phyloP scores from a whole-genome alignment of 768 basidiomycete genomes.

The Tylopilus sp. region DNA sequence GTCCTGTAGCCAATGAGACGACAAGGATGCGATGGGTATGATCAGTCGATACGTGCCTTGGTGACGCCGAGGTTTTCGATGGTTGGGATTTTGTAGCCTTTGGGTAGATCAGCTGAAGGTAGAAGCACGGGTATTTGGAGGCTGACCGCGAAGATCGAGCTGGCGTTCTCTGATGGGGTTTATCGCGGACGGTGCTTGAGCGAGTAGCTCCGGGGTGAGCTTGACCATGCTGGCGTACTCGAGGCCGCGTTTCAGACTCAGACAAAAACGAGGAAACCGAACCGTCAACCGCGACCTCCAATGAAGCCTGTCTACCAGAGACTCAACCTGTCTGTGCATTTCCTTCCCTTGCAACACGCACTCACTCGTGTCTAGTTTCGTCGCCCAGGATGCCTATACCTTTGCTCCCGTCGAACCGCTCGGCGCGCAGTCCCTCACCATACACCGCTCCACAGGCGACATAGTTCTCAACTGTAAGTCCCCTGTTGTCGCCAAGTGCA shows the following conservation, averaged over 20 bases:
- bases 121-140: conserved; percentile 9
- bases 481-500: neutral
- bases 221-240: conserved; percentile 54
- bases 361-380: conserved; percentile 45
- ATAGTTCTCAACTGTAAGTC: conserved; percentile 64
- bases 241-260: conserved; percentile 35
- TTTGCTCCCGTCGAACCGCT: conserved; percentile 65
- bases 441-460: conserved; percentile 73
- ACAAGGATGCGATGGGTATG: conserved; percentile 9
- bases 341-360: neutral
- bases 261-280: conserved; percentile 24
- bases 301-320: conserved; percentile 74
- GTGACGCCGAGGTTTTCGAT: conserved; percentile 97
- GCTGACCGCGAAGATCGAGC: conserved; percentile 83
- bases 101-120: conserved; percentile 16
- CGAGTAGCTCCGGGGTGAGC: conserved; percentile 91
- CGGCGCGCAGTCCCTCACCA: conserved; percentile 63
- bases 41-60: conserved; percentile 49
- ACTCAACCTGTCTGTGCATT: conserved; percentile 57
- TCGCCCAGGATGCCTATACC: conserved; percentile 72
- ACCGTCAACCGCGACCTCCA: conserved; percentile 21
- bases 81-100: conserved; percentile 90
- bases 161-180: conserved; percentile 88
- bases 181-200: conserved; percentile 71
- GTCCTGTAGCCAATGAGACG: conserved; percentile 50